These are phyloP conservation scores for Backusella australiensis DNA, from an alignment of 192 early-diverging fungal genomes.

Conservation along the genomic window DNA sequence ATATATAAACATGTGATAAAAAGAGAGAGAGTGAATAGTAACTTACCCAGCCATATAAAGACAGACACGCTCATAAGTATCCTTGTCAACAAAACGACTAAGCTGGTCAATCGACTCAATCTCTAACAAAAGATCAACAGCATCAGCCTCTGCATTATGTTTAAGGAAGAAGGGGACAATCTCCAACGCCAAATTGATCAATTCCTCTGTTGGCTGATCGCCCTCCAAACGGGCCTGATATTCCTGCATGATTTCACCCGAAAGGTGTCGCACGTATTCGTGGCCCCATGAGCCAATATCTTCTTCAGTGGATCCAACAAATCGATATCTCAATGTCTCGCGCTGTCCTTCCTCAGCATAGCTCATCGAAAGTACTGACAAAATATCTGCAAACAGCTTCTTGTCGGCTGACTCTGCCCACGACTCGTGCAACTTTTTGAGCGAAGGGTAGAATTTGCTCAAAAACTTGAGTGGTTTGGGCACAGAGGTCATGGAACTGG, in stretches of 20 bases:
- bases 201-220: conserved; percentile 61
- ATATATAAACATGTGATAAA: not conserved
- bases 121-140: conserved; percentile 93
- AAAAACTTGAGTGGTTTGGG: conserved; percentile 98
- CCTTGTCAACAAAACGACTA: conserved; percentile 83
- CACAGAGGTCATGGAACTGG: conserved; percentile 99
- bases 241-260: conserved; percentile 88
- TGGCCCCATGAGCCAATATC: conserved; percentile 94
- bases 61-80: conserved; percentile 93
- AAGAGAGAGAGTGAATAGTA: not conserved
- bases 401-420: conserved; percentile 80
- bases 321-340: conserved; percentile 82
- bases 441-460: conserved; percentile 75
- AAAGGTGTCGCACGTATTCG: conserved; percentile 96
- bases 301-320: conserved; percentile 76
- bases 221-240: conserved; percentile 65
- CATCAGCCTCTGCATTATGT: conserved; percentile 98
- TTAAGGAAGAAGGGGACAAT: conserved; percentile 94
- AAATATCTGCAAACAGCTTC: conserved; percentile 87
- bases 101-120: conserved; percentile 82
- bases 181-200: conserved; percentile 74
- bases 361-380: conserved; percentile 96
- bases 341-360: conserved; percentile 86
- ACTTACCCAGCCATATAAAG: conserved; percentile 86
- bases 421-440: conserved; percentile 65